Evolutionary conservation across 306 rosid species (phyloP), one percentile per base, ranked within the genome.

Genomic region (Castanea crenata): DNA sequence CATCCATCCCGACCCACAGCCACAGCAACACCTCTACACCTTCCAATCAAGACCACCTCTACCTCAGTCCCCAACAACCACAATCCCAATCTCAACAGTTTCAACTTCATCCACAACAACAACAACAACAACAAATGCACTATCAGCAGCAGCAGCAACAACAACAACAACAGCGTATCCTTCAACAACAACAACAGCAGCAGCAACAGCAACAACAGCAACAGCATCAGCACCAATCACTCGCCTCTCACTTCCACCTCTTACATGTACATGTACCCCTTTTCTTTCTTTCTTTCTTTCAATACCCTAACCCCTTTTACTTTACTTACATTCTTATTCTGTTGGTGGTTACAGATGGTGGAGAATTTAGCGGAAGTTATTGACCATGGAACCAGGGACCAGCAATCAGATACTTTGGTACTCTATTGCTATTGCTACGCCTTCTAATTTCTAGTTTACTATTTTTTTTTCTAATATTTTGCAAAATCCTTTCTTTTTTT

Each of bases 211-310:
- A 34, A 0, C 38, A 35, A 1, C 46, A 38, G 1, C 92, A 86
- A 5, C 93, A 90, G 58, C 94, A 84, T 64, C 91, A 90, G 29
- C 96, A 94, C 72, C 98, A 91, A 82, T 95, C 98, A 2, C 88
- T 95, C 29, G 97, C 97, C 69, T 95, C 98, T 46, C 98, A 95
- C 82, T 95, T 89, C 80, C 92, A 91, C 81, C 92, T 95, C 77
- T 78, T 90, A 79, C 46, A 38, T 38, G 46, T 38, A 38, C 89
- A 81, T 57, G 94, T 87, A 38, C 74, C 38, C 76, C 63, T 38
- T 29, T 29, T 29, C n/a, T 1, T 25, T 25, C 27, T 25, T 25
- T 25, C 27, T 25, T 25, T 25, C 27, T 27, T 55, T 49, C 27
- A 0, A 57, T 74, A 29, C 87, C 89, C 85, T 73, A 71, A 3